phyloP scores from a whole-genome alignment of 176 grass and related monocot species.

The Carex parvula region DNA sequence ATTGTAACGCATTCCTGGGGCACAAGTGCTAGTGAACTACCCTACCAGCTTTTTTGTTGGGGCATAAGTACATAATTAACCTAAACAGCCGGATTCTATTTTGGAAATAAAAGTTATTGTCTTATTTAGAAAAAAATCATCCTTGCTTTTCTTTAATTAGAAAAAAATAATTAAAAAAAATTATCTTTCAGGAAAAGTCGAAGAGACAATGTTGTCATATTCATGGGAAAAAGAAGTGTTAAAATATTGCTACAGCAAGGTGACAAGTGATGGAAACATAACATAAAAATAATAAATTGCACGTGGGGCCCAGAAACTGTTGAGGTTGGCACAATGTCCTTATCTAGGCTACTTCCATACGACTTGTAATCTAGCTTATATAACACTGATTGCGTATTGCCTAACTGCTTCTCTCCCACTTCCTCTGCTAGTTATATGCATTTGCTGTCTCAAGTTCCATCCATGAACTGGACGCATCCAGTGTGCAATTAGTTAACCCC shows the following conservation, averaged over 20 bases:
- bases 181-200: background rate
- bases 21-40: too few relatives aligned
- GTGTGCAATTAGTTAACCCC: background rate
- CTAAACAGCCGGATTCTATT: too few relatives aligned
- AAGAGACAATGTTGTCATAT: background rate
- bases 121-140: too few relatives aligned
- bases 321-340: conserved; percentile 6
- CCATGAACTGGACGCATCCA: background rate
- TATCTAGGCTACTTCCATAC: background rate
- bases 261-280: background rate
- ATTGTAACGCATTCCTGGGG: background rate
- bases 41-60: too few relatives aligned
- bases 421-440: background rate
- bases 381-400: background rate
- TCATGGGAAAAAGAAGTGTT: background rate
- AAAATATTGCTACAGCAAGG: background rate
- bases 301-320: conserved; percentile 1
- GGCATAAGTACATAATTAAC: too few relatives aligned
- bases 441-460: too few relatives aligned
- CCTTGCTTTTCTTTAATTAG: background rate
- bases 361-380: background rate
- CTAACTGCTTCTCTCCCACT: conserved; percentile 1
- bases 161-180: too few relatives aligned
- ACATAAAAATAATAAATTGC: background rate
- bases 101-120: too few relatives aligned